phyloP scores from a whole-genome alignment of 768 basidiomycete species.

The Pseudohyphozyma bogoriensis region DNA sequence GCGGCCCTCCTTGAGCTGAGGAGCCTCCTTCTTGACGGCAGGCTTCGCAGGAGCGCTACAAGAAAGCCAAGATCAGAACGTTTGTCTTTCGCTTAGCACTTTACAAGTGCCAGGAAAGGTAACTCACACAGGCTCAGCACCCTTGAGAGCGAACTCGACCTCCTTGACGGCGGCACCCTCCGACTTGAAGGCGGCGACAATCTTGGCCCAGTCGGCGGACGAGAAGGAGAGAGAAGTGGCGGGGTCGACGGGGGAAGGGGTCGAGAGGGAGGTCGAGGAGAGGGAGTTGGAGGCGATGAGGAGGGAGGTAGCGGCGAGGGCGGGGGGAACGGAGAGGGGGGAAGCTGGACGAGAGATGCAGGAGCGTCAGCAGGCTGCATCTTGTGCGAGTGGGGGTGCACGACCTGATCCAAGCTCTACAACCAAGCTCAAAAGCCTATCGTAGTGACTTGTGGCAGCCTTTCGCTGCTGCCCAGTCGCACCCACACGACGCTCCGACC shows the following conservation, averaged over 20 bases:
- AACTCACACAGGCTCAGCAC: conserved; percentile 71
- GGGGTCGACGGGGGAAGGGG: conserved; percentile 48
- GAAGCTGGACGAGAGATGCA: conserved; percentile 19
- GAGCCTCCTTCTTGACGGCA: conserved; percentile 5
- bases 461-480: too few relatives aligned
- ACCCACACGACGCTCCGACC: neutral
- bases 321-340: conserved; percentile 31
- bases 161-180: conserved; percentile 94
- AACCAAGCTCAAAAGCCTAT: too few relatives aligned
- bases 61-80: too few relatives aligned
- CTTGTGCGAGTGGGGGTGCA: neutral
- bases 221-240: conserved; percentile 9
- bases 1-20: neutral
- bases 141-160: conserved; percentile 66
- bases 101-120: too few relatives aligned
- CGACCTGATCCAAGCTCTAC: neutral
- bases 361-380: neutral
- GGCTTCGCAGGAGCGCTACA: neutral
- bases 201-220: conserved; percentile 46
- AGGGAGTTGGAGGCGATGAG: conserved; percentile 23
- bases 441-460: too few relatives aligned
- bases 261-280: conserved; percentile 39
- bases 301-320: conserved; percentile 27
- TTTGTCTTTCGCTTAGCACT: too few relatives aligned
- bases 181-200: conserved; percentile 79